These are phyloP conservation scores for Globisporangium paroecandrum DNA, from an alignment of 352 stramenopile genomes.

Conservation along the genomic window DNA sequence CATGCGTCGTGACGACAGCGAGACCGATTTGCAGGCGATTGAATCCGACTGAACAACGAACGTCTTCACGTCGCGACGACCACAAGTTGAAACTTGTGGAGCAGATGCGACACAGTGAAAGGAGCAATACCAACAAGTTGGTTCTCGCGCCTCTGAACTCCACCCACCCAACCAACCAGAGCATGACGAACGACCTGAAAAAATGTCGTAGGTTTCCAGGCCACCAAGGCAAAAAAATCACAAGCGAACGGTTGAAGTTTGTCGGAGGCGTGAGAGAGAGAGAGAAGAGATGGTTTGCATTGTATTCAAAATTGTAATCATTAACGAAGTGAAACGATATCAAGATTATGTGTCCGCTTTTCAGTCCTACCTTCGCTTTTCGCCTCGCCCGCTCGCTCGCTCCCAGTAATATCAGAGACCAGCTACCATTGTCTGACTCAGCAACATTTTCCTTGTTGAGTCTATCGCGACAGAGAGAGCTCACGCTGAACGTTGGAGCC, in stretches of 20 bases:
- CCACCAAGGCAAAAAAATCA: background rate
- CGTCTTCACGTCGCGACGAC: background rate
- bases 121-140: background rate
- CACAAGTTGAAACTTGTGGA: background rate
- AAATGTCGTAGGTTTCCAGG: background rate
- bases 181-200: background rate
- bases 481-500: no score
- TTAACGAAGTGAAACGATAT: background rate
- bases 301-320: background rate
- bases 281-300: background rate
- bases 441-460: no score
- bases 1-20: background rate
- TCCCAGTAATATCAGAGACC: no score
- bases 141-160: background rate
- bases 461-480: no score
- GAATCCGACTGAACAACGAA: background rate
- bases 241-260: background rate
- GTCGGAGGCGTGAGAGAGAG: background rate
- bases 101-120: background rate
- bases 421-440: no score
- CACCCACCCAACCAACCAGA: background rate
- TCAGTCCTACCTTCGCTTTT: background rate
- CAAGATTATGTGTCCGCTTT: background rate
- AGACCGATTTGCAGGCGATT: background rate
- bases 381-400: background rate